Evolutionary conservation across 495 filamentous ascomycete genomes (phyloP), one percentile per base, ranked within the genome.

Genomic region (Saxispiralis lemnorum): DNA sequence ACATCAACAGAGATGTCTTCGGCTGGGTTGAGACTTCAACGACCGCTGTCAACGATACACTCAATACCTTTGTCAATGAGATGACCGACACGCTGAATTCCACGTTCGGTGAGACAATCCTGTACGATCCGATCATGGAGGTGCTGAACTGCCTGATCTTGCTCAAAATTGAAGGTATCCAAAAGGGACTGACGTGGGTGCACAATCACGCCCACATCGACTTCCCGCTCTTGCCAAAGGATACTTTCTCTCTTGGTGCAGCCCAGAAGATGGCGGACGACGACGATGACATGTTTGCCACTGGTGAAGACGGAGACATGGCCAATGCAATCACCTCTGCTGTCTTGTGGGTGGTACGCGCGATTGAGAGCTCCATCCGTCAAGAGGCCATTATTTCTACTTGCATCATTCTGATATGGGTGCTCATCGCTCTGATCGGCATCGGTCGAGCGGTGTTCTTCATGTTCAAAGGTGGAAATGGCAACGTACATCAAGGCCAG

Each of bases 171-270:
- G 39, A 51, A 43, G 53, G 75, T 10, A 69, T 96, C 48, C 68
- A 96, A 56, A 76, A 78, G 51, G 89, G 80, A 7, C 72, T 96
- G 0, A 92, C 81, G 0, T 97, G 86, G 85, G 78, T 92, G 28
- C 67, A 76, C 44, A 78, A 96, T 51, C 56, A 95, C 51, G 86
- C 92, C 1, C 72, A 92, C 39, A 69, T 97, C 49, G 63, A 74
- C 45, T 79, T 97, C 54, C 89, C 92, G 0, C 56, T 70, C 16
- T 71, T 96, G 24, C 69, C 72, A 19, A 76, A 83, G 54, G 69
- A 94, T 53, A 80, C 79, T 20, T 93, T 97, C 67, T 85, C 82
- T 39, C 63, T 75, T 31, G 88, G 87, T 20, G 83, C 87, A 31
- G 59, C 70, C 33, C 55, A 64, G 28, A 66, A 72, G 38, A 66